phyloP scores from a whole-genome alignment of 2,329 filamentous ascomycete genomes.

The Pseudogymnoascus sp. region DNA sequence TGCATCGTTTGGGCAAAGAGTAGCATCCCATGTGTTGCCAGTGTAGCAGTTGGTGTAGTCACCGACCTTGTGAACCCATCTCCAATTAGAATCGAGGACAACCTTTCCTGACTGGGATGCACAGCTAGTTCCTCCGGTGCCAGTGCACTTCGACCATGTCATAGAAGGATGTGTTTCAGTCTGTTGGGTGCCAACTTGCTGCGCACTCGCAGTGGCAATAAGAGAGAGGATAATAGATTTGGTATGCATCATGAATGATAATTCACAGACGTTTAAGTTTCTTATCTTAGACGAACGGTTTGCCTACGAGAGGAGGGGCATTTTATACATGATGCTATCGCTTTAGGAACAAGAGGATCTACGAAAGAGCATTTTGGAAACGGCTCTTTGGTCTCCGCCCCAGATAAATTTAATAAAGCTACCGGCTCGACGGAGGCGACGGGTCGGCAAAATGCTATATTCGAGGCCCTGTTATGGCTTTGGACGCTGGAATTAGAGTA shows the following conservation, averaged over 20 bases:
- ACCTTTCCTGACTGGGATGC: slow-evolving; percentile 39
- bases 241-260: background rate
- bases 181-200: slow-evolving; percentile 38
- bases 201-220: slow-evolving; percentile 35
- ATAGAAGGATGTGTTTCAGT: slow-evolving; percentile 43
- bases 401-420: background rate
- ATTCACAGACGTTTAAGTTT: background rate
- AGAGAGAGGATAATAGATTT: slow-evolving; percentile 25
- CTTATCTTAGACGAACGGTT: background rate
- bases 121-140: slow-evolving; percentile 34
- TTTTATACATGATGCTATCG: background rate
- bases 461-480: background rate
- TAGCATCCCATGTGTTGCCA: slow-evolving; percentile 35
- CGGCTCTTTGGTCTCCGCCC: background rate
- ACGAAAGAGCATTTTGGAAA: background rate
- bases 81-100: slow-evolving; percentile 48
- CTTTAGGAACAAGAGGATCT: background rate
- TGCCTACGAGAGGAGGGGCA: background rate
- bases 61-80: slow-evolving; percentile 42
- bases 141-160: slow-evolving; percentile 42
- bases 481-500: background rate
- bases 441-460: background rate
- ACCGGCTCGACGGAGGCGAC: background rate
- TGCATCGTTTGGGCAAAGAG: slow-evolving; percentile 35
- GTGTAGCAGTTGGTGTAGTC: slow-evolving; percentile 35